Evolutionary conservation across 2,329 filamentous ascomycete species (phyloP), one percentile per base, ranked within the genome.

Genomic region (Aspergillus sp.): DNA sequence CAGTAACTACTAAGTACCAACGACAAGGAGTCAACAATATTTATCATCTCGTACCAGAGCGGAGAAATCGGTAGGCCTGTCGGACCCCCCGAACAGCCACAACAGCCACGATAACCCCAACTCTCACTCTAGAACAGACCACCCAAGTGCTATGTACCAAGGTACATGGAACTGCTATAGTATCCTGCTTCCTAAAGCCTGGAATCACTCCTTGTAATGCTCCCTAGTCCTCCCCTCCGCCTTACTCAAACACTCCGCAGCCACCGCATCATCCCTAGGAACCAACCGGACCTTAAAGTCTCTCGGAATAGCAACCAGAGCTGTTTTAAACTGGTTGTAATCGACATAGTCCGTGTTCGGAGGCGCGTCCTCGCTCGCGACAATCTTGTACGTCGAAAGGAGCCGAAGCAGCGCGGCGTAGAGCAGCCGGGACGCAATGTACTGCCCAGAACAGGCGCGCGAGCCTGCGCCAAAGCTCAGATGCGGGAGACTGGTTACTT

Each of bases 331-430:
- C 63, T 82, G 77, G 62, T 86, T 86, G 63, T 86, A 86, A 5
- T 86, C 83, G 4, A 86, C 80, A 59, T 86, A 86, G 64, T 86
- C 83, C 0, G 83, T 85, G 61, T 85, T 86, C 0, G 83, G 84
- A 0, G 83, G 83, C 43, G 79, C 71, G 0, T 67, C 79, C 73
- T 82, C 70, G 41, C 75, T 77, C 1, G 79, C 74, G 1, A 78
- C 73, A 22, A 86, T 81, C 59, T 80, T 73, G 61, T 85, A 85
- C 1, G 81, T 80, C 0, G 76, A 77, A 51, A 86, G 74, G 13
- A 86, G 64, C 2, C 84, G 75, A 7, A 85, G 74, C 48, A 83
- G 79, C 0, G 81, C 81, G 0, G 79, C 78, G 64, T 81, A 86
- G 0, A 86, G 72, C 59, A 85, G 78, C 6, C 84, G 74, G 54